Evolutionary conservation across 257 asterid species (phyloP).

Genomic region (Gentiana straminea): DNA sequence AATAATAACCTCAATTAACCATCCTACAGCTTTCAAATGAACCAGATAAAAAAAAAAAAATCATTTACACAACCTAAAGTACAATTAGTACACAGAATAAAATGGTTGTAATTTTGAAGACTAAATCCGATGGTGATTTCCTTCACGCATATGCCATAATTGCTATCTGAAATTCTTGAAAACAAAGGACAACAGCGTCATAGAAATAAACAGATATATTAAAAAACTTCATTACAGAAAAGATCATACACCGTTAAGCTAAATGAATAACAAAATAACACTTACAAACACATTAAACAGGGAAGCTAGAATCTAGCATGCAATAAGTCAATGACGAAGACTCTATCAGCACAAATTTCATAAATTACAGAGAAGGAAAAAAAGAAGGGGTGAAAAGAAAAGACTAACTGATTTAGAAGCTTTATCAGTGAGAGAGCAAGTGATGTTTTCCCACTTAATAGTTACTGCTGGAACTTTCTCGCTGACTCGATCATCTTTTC

Average conservation of each 20-base stretch:
- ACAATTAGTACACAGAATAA: too few species aligned
- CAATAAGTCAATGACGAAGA: background rate
- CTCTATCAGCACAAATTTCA: background rate
- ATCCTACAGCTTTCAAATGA: too few species aligned
- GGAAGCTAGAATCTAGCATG: background rate
- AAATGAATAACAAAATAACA: background rate
- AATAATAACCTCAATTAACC: background rate
- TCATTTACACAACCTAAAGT: too few species aligned
- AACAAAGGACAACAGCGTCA: too few species aligned
- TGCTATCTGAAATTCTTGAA: too few species aligned
- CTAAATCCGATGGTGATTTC: too few species aligned
- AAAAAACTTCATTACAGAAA: background rate
- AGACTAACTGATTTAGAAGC: slow-evolving; percentile 45
- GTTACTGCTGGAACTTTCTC: slow-evolving; percentile 63
- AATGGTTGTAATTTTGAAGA: too few species aligned
- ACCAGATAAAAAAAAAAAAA: too few species aligned
- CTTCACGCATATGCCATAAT: too few species aligned
- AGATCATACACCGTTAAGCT: background rate
- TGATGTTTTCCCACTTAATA: slow-evolving; percentile 64
- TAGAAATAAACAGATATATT: too few species aligned
- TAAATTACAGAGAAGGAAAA: background rate
- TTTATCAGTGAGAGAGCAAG: slow-evolving; percentile 69
- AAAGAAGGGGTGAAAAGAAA: background rate
- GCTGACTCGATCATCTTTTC: slow-evolving; percentile 21
- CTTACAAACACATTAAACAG: background rate